Evolutionary conservation across 2,329 filamentous ascomycete genomes (phyloP).

Genomic region (Nakataea oryzae): DNA sequence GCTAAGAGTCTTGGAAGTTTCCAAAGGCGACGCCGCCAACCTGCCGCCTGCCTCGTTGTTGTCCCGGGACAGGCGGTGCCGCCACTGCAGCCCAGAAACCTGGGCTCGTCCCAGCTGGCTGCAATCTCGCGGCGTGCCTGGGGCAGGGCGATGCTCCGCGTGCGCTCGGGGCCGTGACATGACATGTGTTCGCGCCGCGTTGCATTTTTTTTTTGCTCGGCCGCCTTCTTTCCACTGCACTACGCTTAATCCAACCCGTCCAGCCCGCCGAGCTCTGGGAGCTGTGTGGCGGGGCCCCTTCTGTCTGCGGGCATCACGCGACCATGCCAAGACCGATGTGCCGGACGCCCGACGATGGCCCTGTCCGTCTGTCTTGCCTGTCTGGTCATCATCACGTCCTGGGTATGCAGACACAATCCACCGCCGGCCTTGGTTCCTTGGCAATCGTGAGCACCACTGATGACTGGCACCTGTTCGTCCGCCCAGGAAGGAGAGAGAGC

Average conservation of each 20-base stretch:
- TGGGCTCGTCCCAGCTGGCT: background rate
- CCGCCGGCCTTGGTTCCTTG: background rate
- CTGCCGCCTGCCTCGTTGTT: too few species aligned
- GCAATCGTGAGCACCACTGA: too few species aligned
- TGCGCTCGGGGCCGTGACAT: background rate
- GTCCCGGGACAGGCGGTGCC: background rate
- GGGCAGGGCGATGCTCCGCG: background rate
- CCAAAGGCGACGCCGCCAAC: background rate
- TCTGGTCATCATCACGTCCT: background rate
- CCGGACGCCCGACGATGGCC: background rate
- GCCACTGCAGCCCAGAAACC: background rate
- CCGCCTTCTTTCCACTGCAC: too few species aligned
- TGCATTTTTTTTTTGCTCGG: too few species aligned
- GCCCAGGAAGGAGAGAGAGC: too few species aligned
- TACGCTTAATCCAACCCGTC: too few species aligned
- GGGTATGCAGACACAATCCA: background rate
- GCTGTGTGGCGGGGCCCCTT: too few species aligned
- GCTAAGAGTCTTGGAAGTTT: background rate
- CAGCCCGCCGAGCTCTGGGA: too few species aligned
- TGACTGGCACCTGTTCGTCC: too few species aligned
- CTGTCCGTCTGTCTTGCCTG: background rate
- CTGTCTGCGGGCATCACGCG: too few species aligned
- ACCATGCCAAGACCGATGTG: background rate
- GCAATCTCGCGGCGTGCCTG: background rate
- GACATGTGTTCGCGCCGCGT: background rate